Percentiles rank a stretch among this genome's conserved stretches.
These are phyloP conservation scores for Tuber aestivum DNA, from an alignment of 495 filamentous ascomycete genomes.

Conservation along the genomic window DNA sequence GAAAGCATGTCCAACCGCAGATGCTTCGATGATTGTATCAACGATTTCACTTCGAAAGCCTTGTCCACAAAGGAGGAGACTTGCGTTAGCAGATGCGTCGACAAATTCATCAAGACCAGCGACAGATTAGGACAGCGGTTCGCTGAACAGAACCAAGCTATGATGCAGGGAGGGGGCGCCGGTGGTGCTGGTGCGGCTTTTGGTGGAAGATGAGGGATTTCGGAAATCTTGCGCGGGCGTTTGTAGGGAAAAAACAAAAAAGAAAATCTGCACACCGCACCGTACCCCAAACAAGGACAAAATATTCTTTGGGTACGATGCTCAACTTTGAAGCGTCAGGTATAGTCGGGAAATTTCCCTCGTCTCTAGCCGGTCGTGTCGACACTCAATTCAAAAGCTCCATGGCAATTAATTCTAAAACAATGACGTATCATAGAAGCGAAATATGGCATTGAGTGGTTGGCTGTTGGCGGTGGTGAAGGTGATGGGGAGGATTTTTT, in stretches of 20 bases:
- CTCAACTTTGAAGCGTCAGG: not conserved
- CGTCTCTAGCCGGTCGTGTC: not conserved
- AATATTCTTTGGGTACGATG: not conserved
- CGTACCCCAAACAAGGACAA: not conserved
- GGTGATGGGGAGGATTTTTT: not conserved
- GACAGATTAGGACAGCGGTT: constrained; percentile 84
- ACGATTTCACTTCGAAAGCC: constrained; percentile 96
- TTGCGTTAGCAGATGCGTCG: constrained; percentile 87
- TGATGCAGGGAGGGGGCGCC: constrained; percentile 36
- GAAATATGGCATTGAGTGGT: constrained; percentile 1
- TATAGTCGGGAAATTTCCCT: not conserved
- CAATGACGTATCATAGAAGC: not conserved
- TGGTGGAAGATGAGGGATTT: constrained; percentile 27
- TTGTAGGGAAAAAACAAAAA: not conserved
- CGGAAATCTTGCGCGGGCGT: not conserved
- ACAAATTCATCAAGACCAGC: constrained; percentile 85
- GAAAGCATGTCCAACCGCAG: constrained; percentile 41
- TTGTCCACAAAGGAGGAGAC: constrained; percentile 76
- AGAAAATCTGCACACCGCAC: not conserved
- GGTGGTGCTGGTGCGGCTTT: constrained; percentile 15
- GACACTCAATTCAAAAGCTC: not conserved
- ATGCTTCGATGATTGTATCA: constrained; percentile 95
- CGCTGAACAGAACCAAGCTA: constrained; percentile 56
- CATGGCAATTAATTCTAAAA: not conserved
- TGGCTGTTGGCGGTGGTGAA: not conserved